Evolutionary conservation across 2,329 filamentous ascomycete genomes (phyloP).

Genomic region (Cordyceps cicadae): DNA sequence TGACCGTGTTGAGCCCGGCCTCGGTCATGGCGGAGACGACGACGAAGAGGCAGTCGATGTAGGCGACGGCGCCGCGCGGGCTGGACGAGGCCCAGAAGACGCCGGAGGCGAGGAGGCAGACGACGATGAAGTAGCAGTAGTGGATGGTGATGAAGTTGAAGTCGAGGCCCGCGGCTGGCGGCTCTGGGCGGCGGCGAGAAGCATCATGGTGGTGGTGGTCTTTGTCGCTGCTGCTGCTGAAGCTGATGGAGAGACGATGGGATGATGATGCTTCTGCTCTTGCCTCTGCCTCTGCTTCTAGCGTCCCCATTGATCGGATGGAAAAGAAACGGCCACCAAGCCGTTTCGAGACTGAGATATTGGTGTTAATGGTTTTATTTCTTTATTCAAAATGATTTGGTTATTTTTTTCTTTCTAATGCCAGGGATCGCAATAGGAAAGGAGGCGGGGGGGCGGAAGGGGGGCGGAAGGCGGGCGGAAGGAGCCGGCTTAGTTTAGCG

Average conservation of each 20-base stretch:
- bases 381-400: too few relatives aligned
- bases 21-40: slow-evolving; percentile 59
- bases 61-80: slow-evolving; percentile 43
- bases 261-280: neutral
- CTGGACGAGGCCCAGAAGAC: slow-evolving; percentile 54
- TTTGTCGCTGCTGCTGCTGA: neutral
- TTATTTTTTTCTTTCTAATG: too few relatives aligned
- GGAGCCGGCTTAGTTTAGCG: neutral
- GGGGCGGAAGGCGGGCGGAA: neutral
- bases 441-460: too few relatives aligned
- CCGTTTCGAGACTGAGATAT: neutral
- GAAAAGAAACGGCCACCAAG: neutral
- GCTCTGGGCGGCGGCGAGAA: slow-evolving; percentile 26
- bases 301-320: neutral
- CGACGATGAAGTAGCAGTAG: slow-evolving; percentile 56
- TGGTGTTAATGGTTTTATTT: too few relatives aligned
- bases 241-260: neutral
- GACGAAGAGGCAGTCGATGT: slow-evolving; percentile 59
- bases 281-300: neutral
- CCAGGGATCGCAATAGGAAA: neutral
- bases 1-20: slow-evolving; percentile 60
- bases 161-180: slow-evolving; percentile 29
- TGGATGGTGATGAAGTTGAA: slow-evolving; percentile 58
- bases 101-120: slow-evolving; percentile 45
- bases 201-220: too few relatives aligned